Percentiles rank a stretch among this genome's conserved stretches.
Evolutionary conservation across 805 yeast species (phyloP).

Genomic region (Kazachstania martiniae): DNA sequence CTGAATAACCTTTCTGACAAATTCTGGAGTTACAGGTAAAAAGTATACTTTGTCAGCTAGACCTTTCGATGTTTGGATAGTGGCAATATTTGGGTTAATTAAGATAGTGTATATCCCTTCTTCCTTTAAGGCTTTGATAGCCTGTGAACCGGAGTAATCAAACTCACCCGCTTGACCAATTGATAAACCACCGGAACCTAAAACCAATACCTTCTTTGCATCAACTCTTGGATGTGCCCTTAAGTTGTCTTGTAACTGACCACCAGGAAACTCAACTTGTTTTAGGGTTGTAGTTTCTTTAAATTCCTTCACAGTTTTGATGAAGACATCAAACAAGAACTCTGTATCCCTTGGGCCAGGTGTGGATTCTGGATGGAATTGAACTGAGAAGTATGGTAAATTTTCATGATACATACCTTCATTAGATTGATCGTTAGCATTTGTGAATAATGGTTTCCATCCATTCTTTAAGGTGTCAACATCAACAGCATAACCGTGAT

Average conservation of each 20-base stretch:
- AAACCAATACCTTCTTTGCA: slow-evolving; percentile 83
- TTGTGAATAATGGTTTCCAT: slow-evolving; percentile 91
- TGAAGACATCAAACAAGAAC: slow-evolving; percentile 88
- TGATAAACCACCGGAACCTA: slow-evolving; percentile 95
- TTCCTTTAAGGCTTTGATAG: slow-evolving; percentile 93
- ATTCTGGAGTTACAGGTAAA: slow-evolving; percentile 94
- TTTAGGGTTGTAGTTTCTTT: slow-evolving; percentile 43
- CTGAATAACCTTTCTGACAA: slow-evolving; percentile 88
- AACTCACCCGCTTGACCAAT: slow-evolving; percentile 99
- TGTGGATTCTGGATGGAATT: slow-evolving; percentile 98
- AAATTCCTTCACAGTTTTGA: slow-evolving; percentile 63
- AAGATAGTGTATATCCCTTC: slow-evolving; percentile 94
- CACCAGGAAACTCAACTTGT: slow-evolving; percentile 88
- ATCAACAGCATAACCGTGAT: slow-evolving; percentile 98
- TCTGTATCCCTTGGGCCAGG: slow-evolving; percentile 99
- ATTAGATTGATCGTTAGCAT: slow-evolving; percentile 93
- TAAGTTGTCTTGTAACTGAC: slow-evolving; percentile 58
- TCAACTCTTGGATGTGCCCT: slow-evolving; percentile 67
- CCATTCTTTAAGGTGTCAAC: slow-evolving; percentile 57
- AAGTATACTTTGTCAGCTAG: slow-evolving; percentile 96
- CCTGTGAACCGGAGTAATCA: slow-evolving; percentile 95
- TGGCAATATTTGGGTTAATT: slow-evolving; percentile 96
- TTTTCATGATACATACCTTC: slow-evolving; percentile 93
- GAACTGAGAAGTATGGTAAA: slow-evolving; percentile 91
- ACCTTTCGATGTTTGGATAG: slow-evolving; percentile 96